phyloP scores from a whole-genome alignment of 2,329 filamentous ascomycete species.

The Thermochaetoides dissita region DNA sequence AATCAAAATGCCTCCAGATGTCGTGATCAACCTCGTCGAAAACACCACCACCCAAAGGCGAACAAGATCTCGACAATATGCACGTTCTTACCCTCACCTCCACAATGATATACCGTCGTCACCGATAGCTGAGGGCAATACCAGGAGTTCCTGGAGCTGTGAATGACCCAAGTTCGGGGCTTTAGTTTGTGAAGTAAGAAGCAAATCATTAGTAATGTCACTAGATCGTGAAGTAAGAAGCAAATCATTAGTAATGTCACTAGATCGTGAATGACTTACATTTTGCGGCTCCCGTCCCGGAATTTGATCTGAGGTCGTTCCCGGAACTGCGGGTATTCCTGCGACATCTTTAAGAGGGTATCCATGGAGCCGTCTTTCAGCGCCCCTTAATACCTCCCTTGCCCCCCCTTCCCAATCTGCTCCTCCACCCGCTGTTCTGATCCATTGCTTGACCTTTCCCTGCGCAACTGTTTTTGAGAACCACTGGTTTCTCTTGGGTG shows the following conservation, averaged over 20 bases:
- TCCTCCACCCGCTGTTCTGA: constrained; percentile 3
- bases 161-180: too few relatives aligned
- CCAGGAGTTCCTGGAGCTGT: neutral
- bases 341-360: constrained; percentile 7
- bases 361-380: constrained; percentile 3
- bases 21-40: constrained; percentile 16
- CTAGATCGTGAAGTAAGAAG: constrained; percentile 6
- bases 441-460: constrained; percentile 3
- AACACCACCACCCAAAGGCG: constrained; percentile 15
- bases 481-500: too few relatives aligned
- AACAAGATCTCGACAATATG: constrained; percentile 9
- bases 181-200: constrained; percentile 6
- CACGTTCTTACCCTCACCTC: constrained; percentile 9
- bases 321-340: constrained; percentile 6
- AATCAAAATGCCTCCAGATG: constrained; percentile 15
- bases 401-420: neutral
- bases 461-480: neutral
- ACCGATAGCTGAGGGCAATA: constrained; percentile 7
- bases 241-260: constrained; percentile 10
- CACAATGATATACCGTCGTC: constrained; percentile 3
- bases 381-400: constrained; percentile 8
- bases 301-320: constrained; percentile 2
- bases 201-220: constrained; percentile 11
- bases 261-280: constrained; percentile 6
- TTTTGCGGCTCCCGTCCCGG: constrained; percentile 1